Evolutionary conservation across 2,329 filamentous ascomycete genomes (phyloP), one percentile per base, ranked within the genome.

Genomic region (Apiospora rasikravindrae): DNA sequence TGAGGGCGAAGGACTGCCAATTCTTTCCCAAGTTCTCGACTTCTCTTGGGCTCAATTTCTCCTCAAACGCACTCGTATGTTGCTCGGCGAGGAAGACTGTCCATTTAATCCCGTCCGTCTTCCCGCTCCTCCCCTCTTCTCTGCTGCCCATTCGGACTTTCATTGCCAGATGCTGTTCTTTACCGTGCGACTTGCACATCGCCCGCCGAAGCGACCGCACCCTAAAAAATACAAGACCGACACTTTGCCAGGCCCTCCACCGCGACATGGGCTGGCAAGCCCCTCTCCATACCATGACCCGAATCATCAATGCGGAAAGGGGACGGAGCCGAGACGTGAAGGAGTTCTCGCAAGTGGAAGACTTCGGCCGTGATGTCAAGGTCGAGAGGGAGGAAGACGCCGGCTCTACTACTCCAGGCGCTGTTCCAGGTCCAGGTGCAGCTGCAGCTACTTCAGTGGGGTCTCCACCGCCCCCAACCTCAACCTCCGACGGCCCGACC

Each of bases 31-130:
- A 49, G 33, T 67, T 47, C 66, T 67, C 66, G 40, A 26, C 44
- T 47, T 67, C 66, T 67, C 66, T 67, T 47, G 40, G 66, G n/a
- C 33, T 67, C 66, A 44, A 26, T 67, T 67, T 67, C 40, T 67
- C 66, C 40, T 67, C 57, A 40, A 64, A 64, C 33, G 57, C 19
- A 64, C 57, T 64, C 57, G 57, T 64, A 64, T n/a, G 29, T 64
- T 64, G 57, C 29, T 22, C 57, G 8, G 11, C 29, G 19, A 29
- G 44, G 8, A 61, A 16, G 16, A 61, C 45, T 10, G 22, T 44
- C 40, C 66, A 67, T 33, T 67, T 47, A 67, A 44, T 33, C 44
- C 66, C 40, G 4, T 47, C 40, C 45, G 24, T 26, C 66, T 22
- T 45, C 40, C 45, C 44, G 14, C 47, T 13, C 47, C 68, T 40